A percentile compares a stretch with the other conserved stretches of the same genome.
Conservation (phyloP, 441 rosid species). For the Aquilaria agallochum region DNA sequence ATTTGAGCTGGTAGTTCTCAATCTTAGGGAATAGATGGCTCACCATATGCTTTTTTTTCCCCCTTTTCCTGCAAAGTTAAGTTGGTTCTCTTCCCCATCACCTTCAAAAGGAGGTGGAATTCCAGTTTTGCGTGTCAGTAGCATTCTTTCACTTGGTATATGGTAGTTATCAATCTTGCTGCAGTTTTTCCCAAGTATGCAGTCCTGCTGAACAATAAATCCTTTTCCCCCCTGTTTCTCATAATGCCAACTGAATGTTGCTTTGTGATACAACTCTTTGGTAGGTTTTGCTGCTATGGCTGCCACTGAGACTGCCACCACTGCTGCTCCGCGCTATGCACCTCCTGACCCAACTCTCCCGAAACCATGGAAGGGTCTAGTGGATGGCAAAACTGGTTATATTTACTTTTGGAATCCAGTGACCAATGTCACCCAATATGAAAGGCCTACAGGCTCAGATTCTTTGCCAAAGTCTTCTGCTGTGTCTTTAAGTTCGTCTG, state of each 20-base stretch:
- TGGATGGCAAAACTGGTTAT: slow-evolving; percentile 74
- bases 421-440: slow-evolving; percentile 74
- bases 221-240: not conserved
- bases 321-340: slow-evolving; percentile 56
- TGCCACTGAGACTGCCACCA: slow-evolving; percentile 44
- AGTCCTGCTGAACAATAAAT: not conserved
- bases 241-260: not conserved
- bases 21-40: no score
- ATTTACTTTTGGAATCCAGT: slow-evolving; percentile 79
- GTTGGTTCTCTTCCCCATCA: not conserved
- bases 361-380: slow-evolving; percentile 75
- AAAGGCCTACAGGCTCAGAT: slow-evolving; percentile 37
- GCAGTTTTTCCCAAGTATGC: not conserved
- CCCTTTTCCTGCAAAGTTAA: no score
- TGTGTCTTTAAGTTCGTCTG: slow-evolving; percentile 42
- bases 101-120: not conserved
- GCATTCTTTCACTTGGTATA: not conserved
- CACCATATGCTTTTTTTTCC: no score
- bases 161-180: not conserved
- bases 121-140: not conserved
- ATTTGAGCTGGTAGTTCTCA: no score
- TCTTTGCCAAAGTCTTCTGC: slow-evolving; percentile 26
- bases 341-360: slow-evolving; percentile 76
- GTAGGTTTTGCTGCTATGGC: slow-evolving; percentile 34
- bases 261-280: slow-evolving; percentile 6